Conservation (phyloP, 1,284 basidiomycete species). For the Coriolopsis trogii region DNA sequence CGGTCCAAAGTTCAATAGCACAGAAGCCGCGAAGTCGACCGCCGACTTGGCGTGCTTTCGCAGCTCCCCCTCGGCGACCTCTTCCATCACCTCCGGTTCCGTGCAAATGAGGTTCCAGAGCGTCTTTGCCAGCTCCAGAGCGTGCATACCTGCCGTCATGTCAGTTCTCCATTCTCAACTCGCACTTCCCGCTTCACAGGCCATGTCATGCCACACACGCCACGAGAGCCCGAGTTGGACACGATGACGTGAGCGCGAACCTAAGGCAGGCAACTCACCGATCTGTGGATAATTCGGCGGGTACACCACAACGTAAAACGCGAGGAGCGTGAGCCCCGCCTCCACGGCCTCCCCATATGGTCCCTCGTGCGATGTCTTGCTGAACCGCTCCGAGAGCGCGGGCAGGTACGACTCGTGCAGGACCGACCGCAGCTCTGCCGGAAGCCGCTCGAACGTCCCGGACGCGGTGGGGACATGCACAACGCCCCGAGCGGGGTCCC, state of each 20-base stretch:
- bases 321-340: conserved; percentile 58
- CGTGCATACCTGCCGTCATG: conserved; percentile 60
- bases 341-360: conserved; percentile 53
- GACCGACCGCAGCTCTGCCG: conserved; percentile 42
- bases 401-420: conserved; percentile 63
- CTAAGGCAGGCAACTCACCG: conserved; percentile 49
- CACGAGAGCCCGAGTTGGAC: no score
- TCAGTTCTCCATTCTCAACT: no score
- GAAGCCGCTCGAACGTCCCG: conserved; percentile 39
- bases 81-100: conserved; percentile 21
- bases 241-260: background rate
- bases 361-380: conserved; percentile 65
- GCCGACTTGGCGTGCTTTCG: conserved; percentile 35
- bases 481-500: conserved; percentile 15
- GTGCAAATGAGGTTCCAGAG: conserved; percentile 62
- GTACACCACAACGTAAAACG: conserved; percentile 68
- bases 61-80: conserved; percentile 17
- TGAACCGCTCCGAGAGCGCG: conserved; percentile 63
- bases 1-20: conserved; percentile 50
- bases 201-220: no score
- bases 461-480: conserved; percentile 8
- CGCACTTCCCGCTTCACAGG: no score
- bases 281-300: conserved; percentile 76
- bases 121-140: conserved; percentile 74
- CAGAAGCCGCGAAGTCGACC: conserved; percentile 43